A percentile compares a stretch with the other conserved stretches of the same genome.
Evolutionary conservation across 108 stramenopile species (phyloP).

Genomic region (Fistulifera solaris): DNA sequence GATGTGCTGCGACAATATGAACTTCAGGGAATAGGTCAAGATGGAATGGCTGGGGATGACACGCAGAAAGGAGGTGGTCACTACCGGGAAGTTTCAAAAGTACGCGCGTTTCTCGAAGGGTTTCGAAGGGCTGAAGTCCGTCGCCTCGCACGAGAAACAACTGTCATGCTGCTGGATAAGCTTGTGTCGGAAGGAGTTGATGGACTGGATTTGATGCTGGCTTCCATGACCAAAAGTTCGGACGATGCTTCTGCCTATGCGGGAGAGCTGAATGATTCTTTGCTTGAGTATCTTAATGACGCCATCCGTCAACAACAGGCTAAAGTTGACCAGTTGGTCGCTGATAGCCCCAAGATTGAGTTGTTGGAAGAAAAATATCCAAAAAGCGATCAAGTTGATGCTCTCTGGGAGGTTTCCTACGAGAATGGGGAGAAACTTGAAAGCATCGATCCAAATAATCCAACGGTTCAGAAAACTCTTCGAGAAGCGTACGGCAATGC

Average conservation of each 20-base stretch:
- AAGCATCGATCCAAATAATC: conserved; percentile 71
- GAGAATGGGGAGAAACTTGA: conserved; percentile 62
- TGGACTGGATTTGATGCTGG: conserved; percentile 59
- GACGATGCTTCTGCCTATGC: conserved; percentile 43
- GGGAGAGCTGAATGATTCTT: conserved; percentile 70
- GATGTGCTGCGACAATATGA: conserved; percentile 69
- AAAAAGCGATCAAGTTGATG: conserved; percentile 23
- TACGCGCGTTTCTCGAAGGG: conserved; percentile 72
- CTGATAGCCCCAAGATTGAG: conserved; percentile 1
- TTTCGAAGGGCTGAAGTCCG: conserved; percentile 72
- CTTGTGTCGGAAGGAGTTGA: conserved; percentile 66
- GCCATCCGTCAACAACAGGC: conserved; percentile 72
- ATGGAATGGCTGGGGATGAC: conserved; percentile 73
- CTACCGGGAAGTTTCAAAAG: conserved; percentile 67
- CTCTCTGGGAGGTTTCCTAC: conserved; percentile 55
- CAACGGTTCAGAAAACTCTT: conserved; percentile 35
- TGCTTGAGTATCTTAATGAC: conserved; percentile 70
- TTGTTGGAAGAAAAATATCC: conserved; percentile 1
- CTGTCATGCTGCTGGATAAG: conserved; percentile 65
- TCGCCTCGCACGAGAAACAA: conserved; percentile 63
- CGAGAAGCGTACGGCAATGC: conserved; percentile 41
- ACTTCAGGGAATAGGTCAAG: conserved; percentile 71
- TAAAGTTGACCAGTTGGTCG: conserved; percentile 40
- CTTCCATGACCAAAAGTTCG: conserved; percentile 55
- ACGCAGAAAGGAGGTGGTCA: conserved; percentile 70